Evolutionary conservation across 345 rosid species (phyloP).

Genomic region (Psidium friedrichsthalianum): DNA sequence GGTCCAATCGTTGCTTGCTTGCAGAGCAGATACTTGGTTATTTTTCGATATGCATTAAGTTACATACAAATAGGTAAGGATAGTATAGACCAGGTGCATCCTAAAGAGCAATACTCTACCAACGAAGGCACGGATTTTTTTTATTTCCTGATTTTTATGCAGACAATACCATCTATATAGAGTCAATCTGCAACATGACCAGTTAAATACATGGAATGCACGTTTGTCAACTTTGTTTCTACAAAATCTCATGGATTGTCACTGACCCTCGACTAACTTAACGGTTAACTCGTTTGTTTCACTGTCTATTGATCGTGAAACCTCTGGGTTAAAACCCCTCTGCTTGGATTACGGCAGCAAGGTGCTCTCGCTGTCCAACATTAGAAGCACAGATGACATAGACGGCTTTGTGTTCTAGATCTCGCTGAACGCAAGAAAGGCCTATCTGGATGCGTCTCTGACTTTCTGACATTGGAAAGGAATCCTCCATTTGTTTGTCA

Average conservation of each 20-base stretch:
- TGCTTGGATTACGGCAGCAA: conserved; percentile 13
- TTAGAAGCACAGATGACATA: conserved; percentile 24
- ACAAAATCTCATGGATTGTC: not conserved
- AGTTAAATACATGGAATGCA: too few species aligned
- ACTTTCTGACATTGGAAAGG: conserved; percentile 1
- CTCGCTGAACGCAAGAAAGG: conserved; percentile 37
- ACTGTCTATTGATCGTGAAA: not conserved
- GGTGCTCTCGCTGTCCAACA: conserved; percentile 4
- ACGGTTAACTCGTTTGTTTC: conserved; percentile 5
- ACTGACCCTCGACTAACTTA: conserved; percentile 1
- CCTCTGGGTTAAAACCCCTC: conserved; percentile 18
- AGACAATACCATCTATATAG: not conserved
- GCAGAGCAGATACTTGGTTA: too few species aligned
- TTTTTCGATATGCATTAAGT: too few species aligned
- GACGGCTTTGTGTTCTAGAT: conserved; percentile 29
- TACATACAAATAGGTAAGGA: not conserved
- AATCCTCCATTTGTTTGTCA: not conserved
- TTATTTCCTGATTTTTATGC: not conserved
- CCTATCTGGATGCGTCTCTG: conserved; percentile 18
- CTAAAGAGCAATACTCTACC: not conserved
- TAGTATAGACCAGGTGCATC: not conserved
- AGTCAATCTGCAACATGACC: not conserved
- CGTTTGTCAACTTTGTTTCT: not conserved
- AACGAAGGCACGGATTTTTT: not conserved
- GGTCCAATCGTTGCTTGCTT: too few species aligned